These are phyloP conservation scores for Termitomyces sp. DNA, from an alignment of 1,284 basidiomycete species.

Conservation along the genomic window DNA sequence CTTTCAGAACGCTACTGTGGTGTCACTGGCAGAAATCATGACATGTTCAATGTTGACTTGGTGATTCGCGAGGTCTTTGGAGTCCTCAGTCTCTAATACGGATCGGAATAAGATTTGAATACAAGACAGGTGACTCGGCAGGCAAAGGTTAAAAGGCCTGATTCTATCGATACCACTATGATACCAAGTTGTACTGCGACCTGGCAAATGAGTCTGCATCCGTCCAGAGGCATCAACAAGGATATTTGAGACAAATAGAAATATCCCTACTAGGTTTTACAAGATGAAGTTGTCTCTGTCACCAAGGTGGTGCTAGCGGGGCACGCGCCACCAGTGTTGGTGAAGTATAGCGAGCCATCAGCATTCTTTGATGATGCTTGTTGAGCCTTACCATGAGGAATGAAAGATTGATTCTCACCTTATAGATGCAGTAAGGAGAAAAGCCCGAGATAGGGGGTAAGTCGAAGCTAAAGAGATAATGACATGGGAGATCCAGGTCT, in stretches of 20 bases:
- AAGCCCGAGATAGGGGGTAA: conserved; percentile 11
- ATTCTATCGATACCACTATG: not conserved
- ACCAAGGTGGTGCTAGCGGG: not conserved
- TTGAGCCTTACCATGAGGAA: not conserved
- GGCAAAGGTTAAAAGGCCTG: not conserved
- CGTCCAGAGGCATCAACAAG: not conserved
- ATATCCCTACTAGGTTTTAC: not conserved
- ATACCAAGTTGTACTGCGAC: not conserved
- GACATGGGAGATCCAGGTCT: not conserved
- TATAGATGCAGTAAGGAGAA: conserved; percentile 9
- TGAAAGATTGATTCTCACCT: not conserved
- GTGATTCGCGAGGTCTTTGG: not conserved
- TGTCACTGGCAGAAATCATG: not conserved
- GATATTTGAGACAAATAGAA: not conserved
- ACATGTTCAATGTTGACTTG: not conserved
- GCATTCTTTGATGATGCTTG: not conserved
- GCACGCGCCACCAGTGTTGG: conserved; percentile 13
- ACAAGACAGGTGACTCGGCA: not conserved
- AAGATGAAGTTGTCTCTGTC: not conserved
- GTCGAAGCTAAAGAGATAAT: conserved; percentile 4
- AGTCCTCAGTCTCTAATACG: not conserved
- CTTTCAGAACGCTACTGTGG: not conserved
- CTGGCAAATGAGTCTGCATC: not conserved
- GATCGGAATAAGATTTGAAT: not conserved
- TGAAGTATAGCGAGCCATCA: conserved; percentile 8